phyloP scores from a whole-genome alignment of 345 rosid species.

The Mangifera indica region DNA sequence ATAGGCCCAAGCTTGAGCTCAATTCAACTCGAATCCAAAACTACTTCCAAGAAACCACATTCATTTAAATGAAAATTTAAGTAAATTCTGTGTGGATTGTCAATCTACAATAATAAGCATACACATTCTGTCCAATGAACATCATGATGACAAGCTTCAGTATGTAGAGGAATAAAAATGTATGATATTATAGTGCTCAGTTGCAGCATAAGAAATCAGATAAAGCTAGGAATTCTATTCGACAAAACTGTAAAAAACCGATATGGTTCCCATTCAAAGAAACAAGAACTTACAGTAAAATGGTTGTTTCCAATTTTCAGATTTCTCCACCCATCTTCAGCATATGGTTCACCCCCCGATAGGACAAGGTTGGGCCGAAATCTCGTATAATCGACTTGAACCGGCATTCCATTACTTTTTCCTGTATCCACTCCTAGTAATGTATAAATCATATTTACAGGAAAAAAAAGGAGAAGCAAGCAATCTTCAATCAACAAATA shows the following conservation, averaged over 20 bases:
- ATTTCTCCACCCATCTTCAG: conserved; percentile 80
- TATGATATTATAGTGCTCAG: neutral
- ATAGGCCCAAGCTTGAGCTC: no score
- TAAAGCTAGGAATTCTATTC: neutral
- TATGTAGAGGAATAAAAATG: neutral
- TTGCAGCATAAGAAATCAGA: neutral
- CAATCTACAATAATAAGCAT: neutral
- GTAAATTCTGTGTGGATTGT: neutral
- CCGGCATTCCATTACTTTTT: conserved; percentile 21
- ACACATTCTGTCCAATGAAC: no score
- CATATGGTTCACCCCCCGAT: conserved; percentile 76
- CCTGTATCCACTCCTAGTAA: conserved; percentile 31
- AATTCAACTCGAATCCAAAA: no score
- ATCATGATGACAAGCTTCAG: neutral
- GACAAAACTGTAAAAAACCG: neutral
- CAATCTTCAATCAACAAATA: conserved; percentile 8
- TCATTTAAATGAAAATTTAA: neutral
- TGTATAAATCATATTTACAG: neutral
- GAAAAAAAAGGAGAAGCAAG: neutral
- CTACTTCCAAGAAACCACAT: no score
- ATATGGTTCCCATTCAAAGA: conserved; percentile 1
- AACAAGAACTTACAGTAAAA: conserved; percentile 52
- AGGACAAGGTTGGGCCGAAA: conserved; percentile 84
- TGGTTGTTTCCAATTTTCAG: conserved; percentile 54
- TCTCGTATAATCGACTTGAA: conserved; percentile 53